Evolutionary conservation across 352 stramenopile genomes (phyloP).

Genomic region (Phytophthora agathidicida): DNA sequence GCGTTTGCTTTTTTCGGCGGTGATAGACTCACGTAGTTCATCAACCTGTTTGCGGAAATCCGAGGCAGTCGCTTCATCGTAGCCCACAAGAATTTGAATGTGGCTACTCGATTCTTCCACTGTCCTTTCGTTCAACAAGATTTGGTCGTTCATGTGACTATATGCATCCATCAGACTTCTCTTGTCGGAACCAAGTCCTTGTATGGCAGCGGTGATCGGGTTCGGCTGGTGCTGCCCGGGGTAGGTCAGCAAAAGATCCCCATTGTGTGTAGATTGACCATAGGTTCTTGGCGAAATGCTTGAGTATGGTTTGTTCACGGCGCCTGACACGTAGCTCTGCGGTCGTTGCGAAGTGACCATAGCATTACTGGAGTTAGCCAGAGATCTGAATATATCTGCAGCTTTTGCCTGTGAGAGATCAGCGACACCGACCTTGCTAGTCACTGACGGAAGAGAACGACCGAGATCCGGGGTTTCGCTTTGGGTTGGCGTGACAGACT

Average conservation of each 20-base stretch:
- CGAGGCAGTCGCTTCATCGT: conserved; percentile 30
- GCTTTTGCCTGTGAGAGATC: not conserved
- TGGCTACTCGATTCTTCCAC: conserved; percentile 35
- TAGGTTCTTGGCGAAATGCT: conserved; percentile 1
- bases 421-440: not conserved
- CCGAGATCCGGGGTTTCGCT: not conserved
- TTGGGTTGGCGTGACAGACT: not conserved
- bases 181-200: conserved; percentile 13
- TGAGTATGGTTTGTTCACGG: not conserved
- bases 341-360: not conserved
- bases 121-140: conserved; percentile 46
- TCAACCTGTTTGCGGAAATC: conserved; percentile 46
- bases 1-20: conserved; percentile 38
- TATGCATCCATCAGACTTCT: conserved; percentile 34
- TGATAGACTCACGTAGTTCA: conserved; percentile 42
- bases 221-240: not conserved
- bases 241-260: not conserved
- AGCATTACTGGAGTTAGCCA: not conserved
- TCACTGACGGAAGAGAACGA: not conserved
- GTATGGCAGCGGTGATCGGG: conserved; percentile 1
- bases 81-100: conserved; percentile 23
- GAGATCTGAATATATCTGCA: conserved; percentile 9
- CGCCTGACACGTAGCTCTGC: not conserved
- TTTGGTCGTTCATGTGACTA: conserved; percentile 44
- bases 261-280: not conserved